Evolutionary conservation across 164 flowering plant species (phyloP).

Genomic region (Paratinospora sagittata): DNA sequence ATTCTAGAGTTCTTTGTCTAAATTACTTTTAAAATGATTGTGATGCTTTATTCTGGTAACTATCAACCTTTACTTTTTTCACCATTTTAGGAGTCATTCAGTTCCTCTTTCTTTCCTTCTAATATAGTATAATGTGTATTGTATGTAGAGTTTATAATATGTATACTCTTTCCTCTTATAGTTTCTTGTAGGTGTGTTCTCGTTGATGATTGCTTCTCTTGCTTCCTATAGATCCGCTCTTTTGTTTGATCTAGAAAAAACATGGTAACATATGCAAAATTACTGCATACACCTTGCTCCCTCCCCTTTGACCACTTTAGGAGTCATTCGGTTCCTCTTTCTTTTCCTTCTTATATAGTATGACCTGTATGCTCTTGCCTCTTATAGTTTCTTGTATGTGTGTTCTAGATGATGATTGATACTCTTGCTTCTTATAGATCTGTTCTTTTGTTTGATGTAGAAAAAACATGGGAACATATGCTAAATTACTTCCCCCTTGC

Average conservation of each 20-base stretch:
- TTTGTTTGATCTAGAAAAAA: neutral
- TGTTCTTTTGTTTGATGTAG: neutral
- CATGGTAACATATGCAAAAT: neutral
- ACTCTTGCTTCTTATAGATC: neutral
- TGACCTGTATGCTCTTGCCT: neutral
- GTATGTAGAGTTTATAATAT: too few species aligned
- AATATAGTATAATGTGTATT: too few species aligned
- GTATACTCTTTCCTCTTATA: neutral
- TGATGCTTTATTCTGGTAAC: neutral
- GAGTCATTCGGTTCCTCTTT: neutral
- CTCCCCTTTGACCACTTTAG: neutral
- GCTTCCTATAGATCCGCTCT: neutral
- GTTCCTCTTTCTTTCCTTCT: neutral
- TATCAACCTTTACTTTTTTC: neutral
- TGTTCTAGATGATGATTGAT: neutral
- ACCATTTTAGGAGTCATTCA: neutral
- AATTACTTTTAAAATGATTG: neutral
- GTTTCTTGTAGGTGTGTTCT: neutral
- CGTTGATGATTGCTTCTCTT: conserved; percentile 1
- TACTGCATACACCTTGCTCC: too few species aligned
- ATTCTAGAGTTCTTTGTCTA: neutral
- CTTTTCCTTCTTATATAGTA: neutral
- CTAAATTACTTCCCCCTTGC: too few species aligned
- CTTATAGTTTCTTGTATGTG: neutral
- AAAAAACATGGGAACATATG: neutral